Conservation (phyloP, 257 asterid genomes). For the Sherardia arvensis region DNA sequence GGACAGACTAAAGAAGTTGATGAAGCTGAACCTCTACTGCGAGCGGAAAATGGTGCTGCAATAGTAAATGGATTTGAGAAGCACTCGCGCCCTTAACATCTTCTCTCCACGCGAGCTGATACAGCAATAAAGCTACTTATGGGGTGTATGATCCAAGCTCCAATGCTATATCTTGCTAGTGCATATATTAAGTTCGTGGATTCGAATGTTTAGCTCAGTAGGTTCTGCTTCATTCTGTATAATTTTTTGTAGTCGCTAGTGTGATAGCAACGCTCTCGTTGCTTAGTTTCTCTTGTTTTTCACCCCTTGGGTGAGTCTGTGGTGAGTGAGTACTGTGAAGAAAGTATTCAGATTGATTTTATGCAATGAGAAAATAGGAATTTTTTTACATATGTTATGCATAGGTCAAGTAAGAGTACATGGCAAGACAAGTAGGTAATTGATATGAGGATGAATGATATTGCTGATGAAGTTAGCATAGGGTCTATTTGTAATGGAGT, state of each 20-base stretch:
- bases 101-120: neutral
- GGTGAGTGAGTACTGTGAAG: too few relatives aligned
- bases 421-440: too few relatives aligned
- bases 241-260: conserved; percentile 4
- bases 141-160: neutral
- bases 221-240: conserved; percentile 3
- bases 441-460: too few relatives aligned
- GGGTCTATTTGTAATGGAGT: too few relatives aligned
- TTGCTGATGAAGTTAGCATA: too few relatives aligned
- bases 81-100: conserved; percentile 23
- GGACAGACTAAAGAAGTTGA: conserved; percentile 45
- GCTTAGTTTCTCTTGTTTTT: too few relatives aligned
- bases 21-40: conserved; percentile 60
- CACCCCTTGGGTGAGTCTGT: neutral
- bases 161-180: neutral
- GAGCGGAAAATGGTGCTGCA: conserved; percentile 36
- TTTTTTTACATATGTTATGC: too few relatives aligned
- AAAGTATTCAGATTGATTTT: too few relatives aligned
- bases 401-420: too few relatives aligned
- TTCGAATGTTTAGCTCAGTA: neutral
- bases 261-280: conserved; percentile 1
- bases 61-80: conserved; percentile 32
- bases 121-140: neutral
- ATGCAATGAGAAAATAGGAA: too few relatives aligned
- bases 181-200: neutral